Evolutionary conservation across 169 alveolate species (phyloP).

Genomic region (Cryptosporidium sp.): DNA sequence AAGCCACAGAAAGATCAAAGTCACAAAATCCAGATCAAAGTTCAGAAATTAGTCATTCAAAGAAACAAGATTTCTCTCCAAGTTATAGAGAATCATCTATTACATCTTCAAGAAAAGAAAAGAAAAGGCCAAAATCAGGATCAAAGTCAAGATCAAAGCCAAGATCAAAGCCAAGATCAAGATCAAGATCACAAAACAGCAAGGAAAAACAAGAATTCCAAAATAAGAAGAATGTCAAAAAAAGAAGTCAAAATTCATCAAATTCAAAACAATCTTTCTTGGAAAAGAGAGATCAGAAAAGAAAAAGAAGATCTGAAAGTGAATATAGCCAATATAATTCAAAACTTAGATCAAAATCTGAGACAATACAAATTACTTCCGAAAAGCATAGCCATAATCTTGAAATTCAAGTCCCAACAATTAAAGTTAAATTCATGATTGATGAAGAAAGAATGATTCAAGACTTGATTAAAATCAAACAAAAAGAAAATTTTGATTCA

Average conservation of each 20-base stretch:
- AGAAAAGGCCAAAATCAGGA: neutral
- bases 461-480: neutral
- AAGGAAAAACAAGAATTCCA: too few relatives aligned
- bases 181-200: neutral
- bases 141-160: neutral
- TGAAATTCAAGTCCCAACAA: conserved; percentile 14
- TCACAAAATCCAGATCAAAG: too few relatives aligned
- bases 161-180: neutral
- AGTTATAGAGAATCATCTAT: neutral
- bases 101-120: neutral
- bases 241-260: too few relatives aligned
- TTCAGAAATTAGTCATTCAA: neutral
- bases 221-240: too few relatives aligned
- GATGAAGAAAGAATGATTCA: neutral
- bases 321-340: neutral
- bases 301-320: neutral
- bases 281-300: too few relatives aligned
- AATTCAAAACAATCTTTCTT: too few relatives aligned
- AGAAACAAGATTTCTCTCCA: neutral
- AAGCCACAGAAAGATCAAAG: neutral
- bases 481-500: neutral
- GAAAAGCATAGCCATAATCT: neutral
- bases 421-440: neutral
- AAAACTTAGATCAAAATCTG: neutral
- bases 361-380: neutral